Evolutionary conservation across 257 asterid species (phyloP), one percentile per base, ranked within the genome.

Genomic region (Plantago elongata): DNA sequence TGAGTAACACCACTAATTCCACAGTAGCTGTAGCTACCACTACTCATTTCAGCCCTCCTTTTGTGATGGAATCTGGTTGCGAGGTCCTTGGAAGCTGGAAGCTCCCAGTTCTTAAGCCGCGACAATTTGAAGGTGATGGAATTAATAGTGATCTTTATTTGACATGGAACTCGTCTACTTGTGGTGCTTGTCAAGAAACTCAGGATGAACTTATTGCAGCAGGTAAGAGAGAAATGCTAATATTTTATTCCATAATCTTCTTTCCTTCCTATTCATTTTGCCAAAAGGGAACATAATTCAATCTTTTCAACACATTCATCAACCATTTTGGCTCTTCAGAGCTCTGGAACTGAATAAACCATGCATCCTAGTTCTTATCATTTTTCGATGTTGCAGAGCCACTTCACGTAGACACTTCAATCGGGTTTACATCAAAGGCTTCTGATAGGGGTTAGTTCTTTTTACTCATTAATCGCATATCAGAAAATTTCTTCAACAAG

Each of bases 1-100:
- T 69, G 7, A 66, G 72, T 67, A 74, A 74, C 61, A 5, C 45
- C 40, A 68, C 70, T 1, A 9, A 45, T 14, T 12, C 54, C 9
- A 65, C 70, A 3, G n/a, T 56, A 18, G 70, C 70, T 2, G 27
- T 22, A 1, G 27, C 27, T 22, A 22, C 27, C 27, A 22, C 27
- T 22, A 22, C 27, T 22, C 27, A 22, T 22, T 22, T 22, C 27
- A 22, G 27, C 27, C 27, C 27, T 22, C 2, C 27, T 22, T 22
- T 22, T 22, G 27, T 22, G 40, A 7, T 13, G 34, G 4, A 4
- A 10, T 13, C 4, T 42, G 56, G 49, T 2, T 67, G 72, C 47
- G 17, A 22, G 16, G 34, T 49, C 34, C 17, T 67, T 22, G 61
- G 60, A 11, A 60, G 29, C 50, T 42, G 15, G 54, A 27, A 9